phyloP scores from a whole-genome alignment of 139 green algal species.

The Haematococcus lacustris region DNA sequence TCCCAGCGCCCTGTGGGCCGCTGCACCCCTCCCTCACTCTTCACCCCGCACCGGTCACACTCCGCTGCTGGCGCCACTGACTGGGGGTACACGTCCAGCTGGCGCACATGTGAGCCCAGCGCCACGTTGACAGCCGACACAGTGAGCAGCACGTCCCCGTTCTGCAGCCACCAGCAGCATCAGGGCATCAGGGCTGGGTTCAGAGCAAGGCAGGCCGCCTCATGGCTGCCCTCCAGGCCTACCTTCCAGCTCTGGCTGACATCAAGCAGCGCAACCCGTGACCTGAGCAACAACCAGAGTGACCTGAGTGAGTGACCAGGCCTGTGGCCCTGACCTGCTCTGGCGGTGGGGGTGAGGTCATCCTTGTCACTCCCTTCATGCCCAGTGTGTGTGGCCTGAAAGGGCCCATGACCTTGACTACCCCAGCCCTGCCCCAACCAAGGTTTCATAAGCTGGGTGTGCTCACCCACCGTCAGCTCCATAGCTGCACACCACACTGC shows the following conservation, averaged over 20 bases:
- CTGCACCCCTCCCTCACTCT: not conserved
- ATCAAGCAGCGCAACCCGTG: not conserved
- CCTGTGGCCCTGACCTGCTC: not conserved
- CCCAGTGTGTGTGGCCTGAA: not conserved
- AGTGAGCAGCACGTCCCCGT: constrained; percentile 57
- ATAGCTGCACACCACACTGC: not conserved
- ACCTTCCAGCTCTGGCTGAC: constrained; percentile 1
- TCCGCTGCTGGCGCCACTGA: not conserved
- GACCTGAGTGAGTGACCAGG: not conserved
- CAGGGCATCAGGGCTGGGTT: not conserved
- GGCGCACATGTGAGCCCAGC: constrained; percentile 49
- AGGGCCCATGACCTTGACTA: not conserved
- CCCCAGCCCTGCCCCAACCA: not conserved
- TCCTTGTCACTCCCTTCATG: not conserved
- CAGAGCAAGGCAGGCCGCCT: not conserved
- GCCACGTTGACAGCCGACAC: constrained; percentile 31
- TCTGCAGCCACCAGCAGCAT: constrained; percentile 16
- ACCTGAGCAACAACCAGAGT: not conserved
- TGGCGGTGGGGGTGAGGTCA: no score
- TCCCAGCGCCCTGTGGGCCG: not conserved
- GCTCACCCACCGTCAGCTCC: not conserved
- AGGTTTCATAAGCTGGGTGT: not conserved
- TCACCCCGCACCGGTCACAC: not conserved
- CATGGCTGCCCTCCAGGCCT: not conserved
- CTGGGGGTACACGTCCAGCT: constrained; percentile 42